phyloP scores from a whole-genome alignment of 495 filamentous ascomycete species.

The Talaromyces stipitatus region DNA sequence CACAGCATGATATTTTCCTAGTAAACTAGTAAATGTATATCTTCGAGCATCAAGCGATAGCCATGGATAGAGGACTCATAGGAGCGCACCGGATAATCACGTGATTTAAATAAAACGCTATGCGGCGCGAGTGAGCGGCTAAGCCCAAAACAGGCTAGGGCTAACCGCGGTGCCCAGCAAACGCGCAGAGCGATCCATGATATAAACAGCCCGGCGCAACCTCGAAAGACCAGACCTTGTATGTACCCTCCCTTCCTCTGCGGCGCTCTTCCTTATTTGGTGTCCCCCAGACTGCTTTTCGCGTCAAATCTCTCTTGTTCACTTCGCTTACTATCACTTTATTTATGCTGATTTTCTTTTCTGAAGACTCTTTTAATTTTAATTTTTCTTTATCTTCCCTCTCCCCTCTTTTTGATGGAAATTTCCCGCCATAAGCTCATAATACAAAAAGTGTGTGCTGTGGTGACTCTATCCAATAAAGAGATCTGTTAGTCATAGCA shows the following conservation, averaged over 20 bases:
- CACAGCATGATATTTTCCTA: too few species aligned
- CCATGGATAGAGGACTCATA: too few species aligned
- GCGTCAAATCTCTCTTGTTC: not conserved
- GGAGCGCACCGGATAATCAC: not conserved
- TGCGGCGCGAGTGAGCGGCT: not conserved
- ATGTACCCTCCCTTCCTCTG: slow-evolving; percentile 2
- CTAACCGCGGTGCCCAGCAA: slow-evolving; percentile 20
- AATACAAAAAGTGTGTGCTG: not conserved
- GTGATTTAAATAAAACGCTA: not conserved
- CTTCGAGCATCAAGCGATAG: too few species aligned
- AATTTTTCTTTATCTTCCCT: not conserved
- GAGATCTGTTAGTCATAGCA: not conserved
- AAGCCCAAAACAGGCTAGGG: slow-evolving; percentile 19
- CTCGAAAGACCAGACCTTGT: too few species aligned
- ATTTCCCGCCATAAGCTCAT: not conserved
- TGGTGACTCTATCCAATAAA: not conserved
- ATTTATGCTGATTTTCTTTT: not conserved
- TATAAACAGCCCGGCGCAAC: slow-evolving; percentile 33
- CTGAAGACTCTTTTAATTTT: not conserved
- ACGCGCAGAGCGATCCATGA: slow-evolving; percentile 28
- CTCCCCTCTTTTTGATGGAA: not conserved
- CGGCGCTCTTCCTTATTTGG: not conserved
- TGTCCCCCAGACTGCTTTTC: not conserved
- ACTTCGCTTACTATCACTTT: not conserved
- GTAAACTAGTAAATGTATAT: too few species aligned